Percentiles rank a stretch among this genome's conserved stretches.
Evolutionary conservation across 2,329 filamentous ascomycete genomes (phyloP).

Genomic region (Fusarium avenaceum): DNA sequence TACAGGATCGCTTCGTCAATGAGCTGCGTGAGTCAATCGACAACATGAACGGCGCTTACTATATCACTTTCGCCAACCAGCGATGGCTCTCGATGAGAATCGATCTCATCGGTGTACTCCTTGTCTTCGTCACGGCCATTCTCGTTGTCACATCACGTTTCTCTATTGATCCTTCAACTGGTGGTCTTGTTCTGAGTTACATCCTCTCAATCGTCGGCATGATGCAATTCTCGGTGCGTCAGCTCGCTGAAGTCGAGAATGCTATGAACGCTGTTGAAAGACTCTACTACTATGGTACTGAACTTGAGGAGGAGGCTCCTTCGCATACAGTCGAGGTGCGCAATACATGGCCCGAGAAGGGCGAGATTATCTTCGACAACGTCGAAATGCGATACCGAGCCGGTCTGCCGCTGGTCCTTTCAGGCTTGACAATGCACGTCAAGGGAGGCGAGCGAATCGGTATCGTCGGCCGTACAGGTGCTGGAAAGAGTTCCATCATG

Average conservation of each 20-base stretch:
- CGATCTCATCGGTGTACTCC: slow-evolving; percentile 83
- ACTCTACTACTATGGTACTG: slow-evolving; percentile 87
- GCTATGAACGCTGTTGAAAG: slow-evolving; percentile 98
- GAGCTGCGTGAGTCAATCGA: slow-evolving; percentile 82
- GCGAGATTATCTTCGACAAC: slow-evolving; percentile 81
- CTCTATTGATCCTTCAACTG: slow-evolving; percentile 84
- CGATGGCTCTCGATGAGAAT: slow-evolving; percentile 90
- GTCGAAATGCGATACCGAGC: slow-evolving; percentile 84
- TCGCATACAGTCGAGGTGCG: slow-evolving; percentile 81
- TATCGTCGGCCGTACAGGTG: slow-evolving; percentile 84
- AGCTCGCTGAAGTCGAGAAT: slow-evolving; percentile 96
- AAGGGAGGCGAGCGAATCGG: slow-evolving; percentile 83
- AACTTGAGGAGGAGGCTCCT: slow-evolving; percentile 90
- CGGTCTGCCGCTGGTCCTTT: slow-evolving; percentile 79
- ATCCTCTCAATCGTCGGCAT: slow-evolving; percentile 94
- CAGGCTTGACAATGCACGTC: slow-evolving; percentile 79
- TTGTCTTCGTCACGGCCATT: slow-evolving; percentile 91
- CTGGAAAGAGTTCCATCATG: slow-evolving; percentile 88
- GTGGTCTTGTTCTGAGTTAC: slow-evolving; percentile 90
- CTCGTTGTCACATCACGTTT: slow-evolving; percentile 93
- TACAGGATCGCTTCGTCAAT: slow-evolving; percentile 79
- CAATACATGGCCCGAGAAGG: slow-evolving; percentile 85
- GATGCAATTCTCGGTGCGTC: slow-evolving; percentile 94
- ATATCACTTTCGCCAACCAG: slow-evolving; percentile 94
- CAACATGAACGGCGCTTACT: slow-evolving; percentile 94